Evolutionary conservation across 305 asterid genomes (phyloP), one percentile per base, ranked within the genome.

Genomic region (Ruellia speciosa): DNA sequence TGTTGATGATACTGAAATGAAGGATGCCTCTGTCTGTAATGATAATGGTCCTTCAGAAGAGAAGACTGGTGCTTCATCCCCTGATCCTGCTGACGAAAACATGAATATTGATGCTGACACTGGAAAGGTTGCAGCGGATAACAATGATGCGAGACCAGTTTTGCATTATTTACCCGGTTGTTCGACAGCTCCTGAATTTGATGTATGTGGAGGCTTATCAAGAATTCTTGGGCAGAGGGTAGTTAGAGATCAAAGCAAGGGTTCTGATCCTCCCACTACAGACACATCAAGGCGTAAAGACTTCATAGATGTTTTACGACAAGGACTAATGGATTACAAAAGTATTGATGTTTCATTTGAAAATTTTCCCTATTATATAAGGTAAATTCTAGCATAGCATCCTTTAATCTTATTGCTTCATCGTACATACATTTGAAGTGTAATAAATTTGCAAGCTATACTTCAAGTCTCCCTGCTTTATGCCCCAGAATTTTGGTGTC

Each of bases 401-500:
- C 52, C 14, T 9, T 7, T 9, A 34, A 28, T 60, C 17, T 57
- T n/a, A 24, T 24, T 24, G 31, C 31, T 24, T 24, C 31, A 87
- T 78, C 94, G 48, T 83, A 77, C 69, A 75, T 87, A 75, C 89
- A 82, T 71, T 75, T 90, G 81, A 85, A 85, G 82, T 73, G 94
- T 64, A 65, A 72, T 68, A 73, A 75, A 71, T 79, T 76, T 69
- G 75, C 77, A 17, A 90, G 84, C 74, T 85, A 71, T 73, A 69
- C 88, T 58, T 74, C 94, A 18, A 82, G 70, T 66, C 96, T 90
- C 68, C 79, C 89, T 37, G 69, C 87, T 6, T 64, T 90, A 61
- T 81, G 89, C 66, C 95, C 97, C 11, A 71, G 94, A 70, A 83
- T 90, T 60, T 70, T 87, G 60, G 75, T 90, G 73, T 85, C 95